phyloP scores from a whole-genome alignment of 2,329 filamentous ascomycete genomes.

The Elsinoe necatrix region DNA sequence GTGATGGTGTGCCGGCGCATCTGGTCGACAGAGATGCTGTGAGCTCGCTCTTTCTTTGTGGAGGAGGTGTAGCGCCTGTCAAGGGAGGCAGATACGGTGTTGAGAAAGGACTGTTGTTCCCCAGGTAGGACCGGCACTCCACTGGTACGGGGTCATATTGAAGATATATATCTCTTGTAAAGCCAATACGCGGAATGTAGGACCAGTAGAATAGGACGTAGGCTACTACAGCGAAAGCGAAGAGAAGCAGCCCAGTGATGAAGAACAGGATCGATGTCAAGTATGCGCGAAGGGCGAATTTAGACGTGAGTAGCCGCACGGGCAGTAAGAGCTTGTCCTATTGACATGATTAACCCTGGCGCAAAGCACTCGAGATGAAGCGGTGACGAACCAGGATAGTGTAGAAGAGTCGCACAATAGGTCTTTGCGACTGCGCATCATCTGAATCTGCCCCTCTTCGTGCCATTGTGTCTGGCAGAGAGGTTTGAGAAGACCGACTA shows the following conservation, averaged over 20 bases:
- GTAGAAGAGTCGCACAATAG: neutral
- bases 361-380: neutral
- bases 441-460: conserved; percentile 3
- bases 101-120: neutral
- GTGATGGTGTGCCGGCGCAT: conserved; percentile 25
- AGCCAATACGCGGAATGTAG: conserved; percentile 58
- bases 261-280: conserved; percentile 50
- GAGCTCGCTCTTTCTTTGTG: conserved; percentile 10
- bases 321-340: conserved; percentile 49
- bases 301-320: conserved; percentile 49
- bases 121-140: conserved; percentile 11
- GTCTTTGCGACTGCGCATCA: neutral
- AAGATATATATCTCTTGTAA: conserved; percentile 54
- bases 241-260: conserved; percentile 45
- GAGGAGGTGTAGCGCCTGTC: neutral
- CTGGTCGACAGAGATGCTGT: neutral
- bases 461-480: conserved; percentile 13
- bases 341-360: neutral
- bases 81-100: neutral
- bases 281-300: conserved; percentile 55
- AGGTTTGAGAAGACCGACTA: neutral
- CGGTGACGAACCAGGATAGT: neutral
- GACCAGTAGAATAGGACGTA: conserved; percentile 61
- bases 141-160: conserved; percentile 48
- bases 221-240: conserved; percentile 50